Base-by-base conservation (phyloP, 805 yeast species). In the Wickerhamomyces sydowiorum region DNA sequence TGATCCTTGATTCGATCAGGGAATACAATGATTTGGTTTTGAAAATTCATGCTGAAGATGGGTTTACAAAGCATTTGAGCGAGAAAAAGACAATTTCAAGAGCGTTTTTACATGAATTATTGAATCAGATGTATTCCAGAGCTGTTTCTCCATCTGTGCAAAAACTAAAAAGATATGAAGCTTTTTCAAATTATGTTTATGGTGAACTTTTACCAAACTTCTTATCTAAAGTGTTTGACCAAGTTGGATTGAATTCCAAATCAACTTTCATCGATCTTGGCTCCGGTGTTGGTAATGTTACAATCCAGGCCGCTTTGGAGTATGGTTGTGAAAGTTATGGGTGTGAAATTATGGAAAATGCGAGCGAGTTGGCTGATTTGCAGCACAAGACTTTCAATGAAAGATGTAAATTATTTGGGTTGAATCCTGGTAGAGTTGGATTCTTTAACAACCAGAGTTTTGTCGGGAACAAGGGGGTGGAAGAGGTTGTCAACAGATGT, bases 221-320 rank as follows among this genome's bases (percentile, higher is more conserved):
- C 51, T 68, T 86, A 33, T 73, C 88, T 32, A 77, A 72, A 50
- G 82, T 86, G 4, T 84, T 82, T 54, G 58, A 66, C 6, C 69
- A 78, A 51, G 82, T 88, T 38, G 72, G 70, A 1, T 63, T 89
- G 38, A 60, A 66, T 29, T 69, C 76, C 1, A 62, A 61, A 1
- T 73, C 76, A 35, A 74, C 69, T n/a, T 89, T 88, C 54, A 78
- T 90, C 47, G 97, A 90, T 62, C 67, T 90, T 20, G 97, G 97
- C 0, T 87, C 96, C 0, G 97, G 97, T 14, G 96, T 90, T 14
- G 97, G 96, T 0, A 90, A 90, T 57, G 87, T 96, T 44, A 82
- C 85, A 0, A 72, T 89, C 33, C 96, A 89, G 59, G 95, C 96
- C 0, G 88, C 96, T 0, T 61, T 90, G 28, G 96, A 89, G 53